Evolutionary conservation across 805 yeast genomes (phyloP).

Genomic region (Cyberlindnera nakhonratchasimensis): DNA sequence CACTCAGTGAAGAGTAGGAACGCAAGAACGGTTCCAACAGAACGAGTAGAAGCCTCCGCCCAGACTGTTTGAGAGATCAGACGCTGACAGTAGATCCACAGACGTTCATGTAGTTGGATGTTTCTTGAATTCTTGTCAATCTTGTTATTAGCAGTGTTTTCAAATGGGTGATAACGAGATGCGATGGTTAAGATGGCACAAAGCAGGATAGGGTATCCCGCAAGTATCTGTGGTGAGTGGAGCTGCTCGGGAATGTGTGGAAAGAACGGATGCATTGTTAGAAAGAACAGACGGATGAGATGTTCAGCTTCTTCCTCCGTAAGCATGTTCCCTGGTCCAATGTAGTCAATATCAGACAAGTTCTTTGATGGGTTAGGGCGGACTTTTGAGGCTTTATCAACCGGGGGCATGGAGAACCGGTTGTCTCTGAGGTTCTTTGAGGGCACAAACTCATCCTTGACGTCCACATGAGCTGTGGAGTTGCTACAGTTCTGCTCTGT

Average conservation of each 20-base stretch:
- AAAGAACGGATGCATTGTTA: constrained; percentile 83
- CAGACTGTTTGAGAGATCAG: constrained; percentile 83
- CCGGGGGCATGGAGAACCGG: constrained; percentile 30
- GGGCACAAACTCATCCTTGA: constrained; percentile 24
- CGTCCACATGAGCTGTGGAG: neutral
- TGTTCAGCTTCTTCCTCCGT: constrained; percentile 59
- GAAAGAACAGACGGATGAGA: constrained; percentile 59
- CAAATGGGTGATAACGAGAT: constrained; percentile 67
- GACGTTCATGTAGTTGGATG: constrained; percentile 66
- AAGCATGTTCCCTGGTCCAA: constrained; percentile 53
- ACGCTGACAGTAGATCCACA: constrained; percentile 83
- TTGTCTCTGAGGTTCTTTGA: constrained; percentile 25
- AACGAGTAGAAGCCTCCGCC: constrained; percentile 89
- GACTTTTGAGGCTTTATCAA: constrained; percentile 30
- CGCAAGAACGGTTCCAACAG: constrained; percentile 83
- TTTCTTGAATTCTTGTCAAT: constrained; percentile 39
- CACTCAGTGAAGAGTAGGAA: constrained; percentile 86
- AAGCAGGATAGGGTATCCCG: constrained; percentile 75
- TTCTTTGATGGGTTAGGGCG: constrained; percentile 35
- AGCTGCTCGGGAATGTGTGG: constrained; percentile 80
- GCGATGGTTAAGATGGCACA: constrained; percentile 81
- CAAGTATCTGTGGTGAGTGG: constrained; percentile 60
- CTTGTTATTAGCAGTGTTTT: constrained; percentile 31
- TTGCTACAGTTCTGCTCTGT: constrained; percentile 13
- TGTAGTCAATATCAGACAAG: constrained; percentile 60